Base-by-base conservation (phyloP, 768 basidiomycete genomes). In the Hypholoma sublateritium region DNA sequence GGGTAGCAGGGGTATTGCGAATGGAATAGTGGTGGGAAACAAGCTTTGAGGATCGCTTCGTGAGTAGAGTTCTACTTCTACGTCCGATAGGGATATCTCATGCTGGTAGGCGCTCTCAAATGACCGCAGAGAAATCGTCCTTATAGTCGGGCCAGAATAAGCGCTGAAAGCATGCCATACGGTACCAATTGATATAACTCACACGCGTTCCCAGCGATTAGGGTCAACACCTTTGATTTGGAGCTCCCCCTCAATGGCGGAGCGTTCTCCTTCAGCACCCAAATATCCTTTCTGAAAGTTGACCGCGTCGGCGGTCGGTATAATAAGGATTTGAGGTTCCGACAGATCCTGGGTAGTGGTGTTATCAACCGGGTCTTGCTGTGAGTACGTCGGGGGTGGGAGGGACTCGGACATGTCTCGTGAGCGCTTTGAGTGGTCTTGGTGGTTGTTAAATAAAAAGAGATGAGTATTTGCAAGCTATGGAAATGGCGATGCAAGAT, bases 211-310 rank as follows among this genome's bases (percentile, higher is more conserved):
- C 85, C 88, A 90, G 61, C 74, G 78, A 52, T 74, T 76, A 52
- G 77, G 73, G 55, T 80, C 79, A 35, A 79, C 78, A 55, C 83
- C 88, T 71, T 94, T 95, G 62, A 94, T 76, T 68, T 94, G 93
- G 16, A 95, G 77, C 67, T 94, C 93, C 46, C 93, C 93, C 66
- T 93, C 92, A 52, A 95, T 82, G 8, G 90, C 87, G 13, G 92
- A 90, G 57, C 79, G 80, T 70, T 93, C 92, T 50, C 82, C 89
- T 55, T 92, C 90, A 21, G 87, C 89, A 50, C 93, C 93, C 7
- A 95, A 77, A 68, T 82, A 91, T 11, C 93, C 93, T 65, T 86
- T 89, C 73, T 95, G 93, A 65, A 95, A 95, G 69, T 85, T 82
- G 55, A 89, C 76, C 19, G 85, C 78, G 68, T 89, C 82, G 48